Evolutionary conservation across 2,329 filamentous ascomycete species (phyloP).

Genomic region (Periglandula ipomoeae): DNA sequence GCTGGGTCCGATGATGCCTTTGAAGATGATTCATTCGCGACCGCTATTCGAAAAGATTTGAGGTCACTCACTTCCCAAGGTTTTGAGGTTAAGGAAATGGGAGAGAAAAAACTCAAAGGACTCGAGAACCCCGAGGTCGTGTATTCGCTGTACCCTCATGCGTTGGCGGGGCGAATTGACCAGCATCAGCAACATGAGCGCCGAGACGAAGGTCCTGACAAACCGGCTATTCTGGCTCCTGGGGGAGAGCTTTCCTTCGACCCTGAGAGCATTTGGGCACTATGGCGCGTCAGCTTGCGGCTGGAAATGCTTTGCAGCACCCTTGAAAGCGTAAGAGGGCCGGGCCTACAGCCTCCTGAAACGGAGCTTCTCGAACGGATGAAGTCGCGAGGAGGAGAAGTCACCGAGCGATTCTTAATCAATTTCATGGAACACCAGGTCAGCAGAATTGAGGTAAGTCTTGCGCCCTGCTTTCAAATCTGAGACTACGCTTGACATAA

Average conservation of each 20-base stretch:
- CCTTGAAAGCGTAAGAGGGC: conserved; percentile 61
- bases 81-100: conserved; percentile 94
- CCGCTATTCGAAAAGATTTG: conserved; percentile 77
- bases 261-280: conserved; percentile 74
- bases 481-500: not conserved
- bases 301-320: conserved; percentile 89
- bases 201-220: conserved; percentile 35
- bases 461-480: not conserved
- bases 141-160: conserved; percentile 90
- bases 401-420: conserved; percentile 79
- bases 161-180: conserved; percentile 70
- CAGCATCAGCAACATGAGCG: conserved; percentile 49
- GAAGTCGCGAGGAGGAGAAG: conserved; percentile 62
- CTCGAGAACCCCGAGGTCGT: conserved; percentile 95
- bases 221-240: conserved; percentile 52
- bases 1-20: conserved; percentile 58
- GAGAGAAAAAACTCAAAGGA: conserved; percentile 90
- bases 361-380: conserved; percentile 68
- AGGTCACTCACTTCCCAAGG: conserved; percentile 81
- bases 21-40: conserved; percentile 64
- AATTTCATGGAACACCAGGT: conserved; percentile 94
- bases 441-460: conserved; percentile 77
- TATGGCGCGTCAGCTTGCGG: conserved; percentile 83
- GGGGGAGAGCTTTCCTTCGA: conserved; percentile 66
- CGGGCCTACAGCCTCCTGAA: conserved; percentile 67